Conservation (phyloP, 495 filamentous ascomycete genomes). For the Staphylotrichum longicolle region DNA sequence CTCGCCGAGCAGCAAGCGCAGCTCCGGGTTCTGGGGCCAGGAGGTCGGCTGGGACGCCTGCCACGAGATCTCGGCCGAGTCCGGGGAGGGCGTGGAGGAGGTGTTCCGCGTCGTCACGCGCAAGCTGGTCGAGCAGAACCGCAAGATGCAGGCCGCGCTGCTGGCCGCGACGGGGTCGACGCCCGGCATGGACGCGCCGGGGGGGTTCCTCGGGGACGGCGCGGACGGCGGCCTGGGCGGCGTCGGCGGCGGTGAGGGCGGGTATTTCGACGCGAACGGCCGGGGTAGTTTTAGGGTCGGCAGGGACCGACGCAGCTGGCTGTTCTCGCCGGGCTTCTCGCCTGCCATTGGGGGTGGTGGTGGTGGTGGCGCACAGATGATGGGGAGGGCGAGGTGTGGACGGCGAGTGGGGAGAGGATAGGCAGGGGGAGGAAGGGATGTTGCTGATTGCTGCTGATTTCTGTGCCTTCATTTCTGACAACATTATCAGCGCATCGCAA, state of each 20-base stretch:
- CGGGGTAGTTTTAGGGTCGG: conserved; percentile 62
- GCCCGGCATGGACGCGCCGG: conserved; percentile 22
- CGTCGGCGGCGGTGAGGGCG: conserved; percentile 27
- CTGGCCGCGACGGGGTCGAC: conserved; percentile 42
- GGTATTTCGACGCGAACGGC: conserved; percentile 50
- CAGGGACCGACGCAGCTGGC: conserved; percentile 61
- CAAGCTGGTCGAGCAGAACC: conserved; percentile 90
- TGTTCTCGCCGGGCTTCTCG: conserved; percentile 53
- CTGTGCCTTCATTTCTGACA: no score
- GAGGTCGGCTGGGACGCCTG: conserved; percentile 95
- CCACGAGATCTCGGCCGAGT: conserved; percentile 92
- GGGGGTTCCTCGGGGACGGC: neutral
- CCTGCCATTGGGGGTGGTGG: conserved; percentile 36
- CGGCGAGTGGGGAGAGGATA: conserved; percentile 31
- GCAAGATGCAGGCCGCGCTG: conserved; percentile 61
- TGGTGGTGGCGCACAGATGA: conserved; percentile 26
- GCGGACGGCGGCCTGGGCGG: conserved; percentile 19
- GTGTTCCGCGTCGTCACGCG: conserved; percentile 93
- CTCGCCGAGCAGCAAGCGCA: conserved; percentile 72
- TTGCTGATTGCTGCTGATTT: conserved; percentile 10
- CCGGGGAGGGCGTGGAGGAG: conserved; percentile 94
- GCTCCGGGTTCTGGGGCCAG: conserved; percentile 83
- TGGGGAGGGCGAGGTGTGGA: conserved; percentile 34
- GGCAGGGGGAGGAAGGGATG: conserved; percentile 24
- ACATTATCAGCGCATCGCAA: no score